Evolutionary conservation across 2,329 filamentous ascomycete species (phyloP), one percentile per base, ranked within the genome.

Genomic region (Cordyceps cicadae): DNA sequence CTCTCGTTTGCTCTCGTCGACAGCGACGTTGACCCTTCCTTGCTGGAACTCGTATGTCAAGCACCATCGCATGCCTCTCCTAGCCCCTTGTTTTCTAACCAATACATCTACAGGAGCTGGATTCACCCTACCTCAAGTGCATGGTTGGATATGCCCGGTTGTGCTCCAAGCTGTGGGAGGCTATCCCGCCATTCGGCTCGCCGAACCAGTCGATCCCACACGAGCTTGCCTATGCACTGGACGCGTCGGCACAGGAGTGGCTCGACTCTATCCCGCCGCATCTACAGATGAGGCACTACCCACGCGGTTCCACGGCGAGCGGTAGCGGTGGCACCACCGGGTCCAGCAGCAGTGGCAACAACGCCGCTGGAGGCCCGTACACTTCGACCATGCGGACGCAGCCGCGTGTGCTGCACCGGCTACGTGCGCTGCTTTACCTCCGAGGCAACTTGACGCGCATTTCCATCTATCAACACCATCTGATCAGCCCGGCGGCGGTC

Each of bases 1-100:
- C 65, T 81, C 21, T 78, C 79, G 0, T 81, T 80, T 64, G 75
- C 75, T 0, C 71, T 81, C 5, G 71, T 77, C 12, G 78, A 81
- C 58, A 72, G 74, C 0, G 79, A 81, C 54, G 77, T 81, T 62
- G 79, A 81, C 54, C 76, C 77, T 0, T 74, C 76, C 43, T 64
- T 81, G 1, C 77, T 77, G 0, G 74, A 79, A 56, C 76, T 76
- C 0, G 77, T 71, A 62, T 62, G 68, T 63, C 48, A 19, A 19
- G 8, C 19, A n/a, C 43, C 21, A 19, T 4, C 43, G 4, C 17
- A 6, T 12, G 12, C 19, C 43, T 46, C 21, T 12, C 14, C 2
- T 3, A 5, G 3, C 3, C 24, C 19, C n/a, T 6, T 3, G 7
- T 37, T 51, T 15, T 43, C 43, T 37, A 26, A 26, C 21, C 12